Conservation (phyloP, 2,329 filamentous ascomycete genomes). For the Mollisiaceae sp. region DNA sequence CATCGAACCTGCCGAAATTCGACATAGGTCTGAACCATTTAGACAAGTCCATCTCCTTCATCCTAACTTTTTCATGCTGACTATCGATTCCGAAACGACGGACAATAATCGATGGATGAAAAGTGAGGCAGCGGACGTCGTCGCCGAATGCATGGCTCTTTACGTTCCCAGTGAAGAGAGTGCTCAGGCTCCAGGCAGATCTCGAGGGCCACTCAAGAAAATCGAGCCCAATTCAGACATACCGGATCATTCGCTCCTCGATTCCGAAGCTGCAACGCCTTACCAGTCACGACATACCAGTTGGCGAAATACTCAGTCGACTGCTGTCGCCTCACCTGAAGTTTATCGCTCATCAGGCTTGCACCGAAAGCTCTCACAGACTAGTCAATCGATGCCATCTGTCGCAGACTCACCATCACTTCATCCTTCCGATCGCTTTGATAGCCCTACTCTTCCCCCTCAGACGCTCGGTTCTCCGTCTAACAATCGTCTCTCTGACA, state of each 20-base stretch:
- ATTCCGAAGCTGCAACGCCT: slow-evolving; percentile 31
- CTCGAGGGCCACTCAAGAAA: slow-evolving; percentile 25
- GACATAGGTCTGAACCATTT: slow-evolving; percentile 76
- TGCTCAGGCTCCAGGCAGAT: slow-evolving; percentile 25
- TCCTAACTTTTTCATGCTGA: slow-evolving; percentile 83
- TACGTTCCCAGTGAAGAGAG: slow-evolving; percentile 46
- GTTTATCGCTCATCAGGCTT: slow-evolving; percentile 47
- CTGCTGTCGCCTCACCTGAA: slow-evolving; percentile 45
- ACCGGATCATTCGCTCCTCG: slow-evolving; percentile 37
- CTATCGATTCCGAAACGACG: slow-evolving; percentile 78
- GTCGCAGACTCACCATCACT: slow-evolving; percentile 49
- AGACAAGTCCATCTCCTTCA: slow-evolving; percentile 76
- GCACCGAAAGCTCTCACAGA: slow-evolving; percentile 54
- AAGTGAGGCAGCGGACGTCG: slow-evolving; percentile 78
- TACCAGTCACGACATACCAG: slow-evolving; percentile 46
- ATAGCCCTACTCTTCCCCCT: slow-evolving; percentile 68
- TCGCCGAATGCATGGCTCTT: slow-evolving; percentile 79
- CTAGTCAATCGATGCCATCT: slow-evolving; percentile 53
- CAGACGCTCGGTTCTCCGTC: slow-evolving; percentile 53
- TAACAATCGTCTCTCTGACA: slow-evolving; percentile 62
- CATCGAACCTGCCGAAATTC: slow-evolving; percentile 77
- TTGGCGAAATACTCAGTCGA: slow-evolving; percentile 61
- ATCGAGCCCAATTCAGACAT: slow-evolving; percentile 36
- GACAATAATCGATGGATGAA: slow-evolving; percentile 81
- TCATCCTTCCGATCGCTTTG: slow-evolving; percentile 42